These are phyloP conservation scores for Metarhizium humberi DNA, from an alignment of 2,329 filamentous ascomycete species.

Conservation along the genomic window DNA sequence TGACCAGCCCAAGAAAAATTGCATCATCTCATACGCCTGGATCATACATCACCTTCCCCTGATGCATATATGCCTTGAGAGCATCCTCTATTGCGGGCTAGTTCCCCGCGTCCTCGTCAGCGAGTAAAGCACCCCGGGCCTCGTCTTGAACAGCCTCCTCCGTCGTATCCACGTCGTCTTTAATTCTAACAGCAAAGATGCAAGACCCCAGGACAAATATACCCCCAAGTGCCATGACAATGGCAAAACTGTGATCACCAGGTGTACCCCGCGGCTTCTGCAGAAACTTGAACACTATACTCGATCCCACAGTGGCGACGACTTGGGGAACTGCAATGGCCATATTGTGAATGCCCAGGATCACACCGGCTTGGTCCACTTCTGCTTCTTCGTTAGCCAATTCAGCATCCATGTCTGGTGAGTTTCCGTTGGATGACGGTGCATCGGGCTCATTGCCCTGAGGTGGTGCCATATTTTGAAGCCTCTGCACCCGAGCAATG, in stretches of 20 bases:
- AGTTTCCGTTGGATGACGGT: constrained; percentile 3
- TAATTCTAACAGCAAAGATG: constrained; percentile 58
- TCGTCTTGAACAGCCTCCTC: constrained; percentile 31
- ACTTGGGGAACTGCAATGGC: constrained; percentile 88
- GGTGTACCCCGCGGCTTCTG: constrained; percentile 81
- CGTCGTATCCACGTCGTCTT: constrained; percentile 43
- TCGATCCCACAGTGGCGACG: constrained; percentile 76
- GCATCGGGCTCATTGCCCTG: constrained; percentile 1
- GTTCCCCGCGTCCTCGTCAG: neutral
- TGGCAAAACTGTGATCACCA: constrained; percentile 78
- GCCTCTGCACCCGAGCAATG: constrained; percentile 29
- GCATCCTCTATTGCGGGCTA: neutral
- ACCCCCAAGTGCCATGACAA: constrained; percentile 79
- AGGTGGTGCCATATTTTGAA: constrained; percentile 12
- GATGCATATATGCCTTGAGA: neutral
- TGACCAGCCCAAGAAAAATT: neutral
- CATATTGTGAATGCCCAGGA: constrained; percentile 93
- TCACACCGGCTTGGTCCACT: constrained; percentile 74
- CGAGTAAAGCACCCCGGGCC: constrained; percentile 14
- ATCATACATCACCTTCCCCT: neutral
- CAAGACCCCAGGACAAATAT: constrained; percentile 69
- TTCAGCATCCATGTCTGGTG: constrained; percentile 14
- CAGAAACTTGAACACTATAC: constrained; percentile 71
- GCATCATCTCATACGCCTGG: neutral
- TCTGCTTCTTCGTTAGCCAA: constrained; percentile 40